A percentile compares a stretch with the other conserved stretches of the same genome.
phyloP scores from a whole-genome alignment of 1,139 yeast species.

The Zygotorulaspora mrakii region DNA sequence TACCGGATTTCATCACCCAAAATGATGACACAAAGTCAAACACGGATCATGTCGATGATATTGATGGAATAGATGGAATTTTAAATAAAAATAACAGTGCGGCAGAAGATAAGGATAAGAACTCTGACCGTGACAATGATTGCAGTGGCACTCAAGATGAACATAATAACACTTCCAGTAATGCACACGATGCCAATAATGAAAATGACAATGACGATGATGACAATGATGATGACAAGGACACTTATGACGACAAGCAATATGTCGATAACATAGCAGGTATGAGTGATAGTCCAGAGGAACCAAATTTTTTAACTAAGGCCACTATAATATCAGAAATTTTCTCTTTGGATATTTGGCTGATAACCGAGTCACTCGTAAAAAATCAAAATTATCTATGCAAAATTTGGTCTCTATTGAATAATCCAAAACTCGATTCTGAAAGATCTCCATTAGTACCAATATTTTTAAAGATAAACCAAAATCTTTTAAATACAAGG shows the following conservation, averaged over 20 bases:
- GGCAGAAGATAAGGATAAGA: neutral
- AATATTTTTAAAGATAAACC: slow-evolving; percentile 87
- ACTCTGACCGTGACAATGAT: slow-evolving; percentile 8
- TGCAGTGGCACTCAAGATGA: slow-evolving; percentile 4
- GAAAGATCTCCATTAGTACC: slow-evolving; percentile 49
- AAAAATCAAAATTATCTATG: slow-evolving; percentile 63
- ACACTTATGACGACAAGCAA: slow-evolving; percentile 14
- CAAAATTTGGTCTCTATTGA: slow-evolving; percentile 78
- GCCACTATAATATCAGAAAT: slow-evolving; percentile 60
- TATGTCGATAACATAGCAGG: slow-evolving; percentile 13
- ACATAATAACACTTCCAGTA: slow-evolving; percentile 23
- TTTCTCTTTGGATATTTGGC: slow-evolving; percentile 91
- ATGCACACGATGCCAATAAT: slow-evolving; percentile 8
- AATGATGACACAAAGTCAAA: neutral
- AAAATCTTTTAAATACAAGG: slow-evolving; percentile 84
- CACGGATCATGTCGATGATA: neutral
- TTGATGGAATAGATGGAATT: neutral
- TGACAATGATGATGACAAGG: slow-evolving; percentile 16
- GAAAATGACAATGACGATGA: neutral
- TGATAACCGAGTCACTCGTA: slow-evolving; percentile 85
- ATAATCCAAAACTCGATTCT: slow-evolving; percentile 55
- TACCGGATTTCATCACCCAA: neutral
- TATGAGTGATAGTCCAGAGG: slow-evolving; percentile 10
- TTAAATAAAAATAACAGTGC: neutral
- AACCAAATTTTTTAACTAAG: slow-evolving; percentile 23